Conservation (phyloP, 139 green algal genomes). For the Coccomyxa sp. region DNA sequence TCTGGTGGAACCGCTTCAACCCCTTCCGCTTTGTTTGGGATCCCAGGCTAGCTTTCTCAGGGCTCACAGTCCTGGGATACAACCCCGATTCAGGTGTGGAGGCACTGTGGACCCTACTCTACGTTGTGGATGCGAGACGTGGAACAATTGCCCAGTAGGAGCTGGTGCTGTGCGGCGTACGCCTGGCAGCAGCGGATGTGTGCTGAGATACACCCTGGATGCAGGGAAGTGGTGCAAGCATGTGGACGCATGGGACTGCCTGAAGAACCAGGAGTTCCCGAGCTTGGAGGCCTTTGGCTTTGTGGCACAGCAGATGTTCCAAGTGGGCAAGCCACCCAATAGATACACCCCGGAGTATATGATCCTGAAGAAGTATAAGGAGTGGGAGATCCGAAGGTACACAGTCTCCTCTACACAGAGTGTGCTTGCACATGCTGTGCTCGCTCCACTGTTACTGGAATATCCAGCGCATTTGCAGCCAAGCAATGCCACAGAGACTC, state of each 20-base stretch:
- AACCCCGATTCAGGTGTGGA: conserved; percentile 19
- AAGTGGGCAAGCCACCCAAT: conserved; percentile 17
- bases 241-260: conserved; percentile 20
- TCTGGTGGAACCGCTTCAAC: conserved; percentile 24
- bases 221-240: conserved; percentile 32
- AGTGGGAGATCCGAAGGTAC: conserved; percentile 26
- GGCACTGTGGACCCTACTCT: too few relatives aligned
- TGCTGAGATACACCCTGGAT: too few relatives aligned
- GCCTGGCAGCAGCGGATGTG: too few relatives aligned
- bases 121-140: too few relatives aligned
- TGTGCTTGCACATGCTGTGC: too few relatives aligned
- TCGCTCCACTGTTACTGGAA: too few relatives aligned
- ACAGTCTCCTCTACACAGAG: too few relatives aligned
- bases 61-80: conserved; percentile 17
- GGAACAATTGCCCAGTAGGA: too few relatives aligned
- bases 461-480: too few relatives aligned
- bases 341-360: conserved; percentile 19
- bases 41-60: conserved; percentile 17
- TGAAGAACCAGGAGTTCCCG: conserved; percentile 23
- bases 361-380: conserved; percentile 29
- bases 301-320: conserved; percentile 17
- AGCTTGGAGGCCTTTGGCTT: conserved; percentile 23
- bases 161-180: too few relatives aligned
- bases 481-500: too few relatives aligned
- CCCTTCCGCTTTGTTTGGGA: conserved; percentile 24